These are phyloP conservation scores for Cydonia oblonga DNA, from an alignment of 331 rosid genomes.

Conservation along the genomic window DNA sequence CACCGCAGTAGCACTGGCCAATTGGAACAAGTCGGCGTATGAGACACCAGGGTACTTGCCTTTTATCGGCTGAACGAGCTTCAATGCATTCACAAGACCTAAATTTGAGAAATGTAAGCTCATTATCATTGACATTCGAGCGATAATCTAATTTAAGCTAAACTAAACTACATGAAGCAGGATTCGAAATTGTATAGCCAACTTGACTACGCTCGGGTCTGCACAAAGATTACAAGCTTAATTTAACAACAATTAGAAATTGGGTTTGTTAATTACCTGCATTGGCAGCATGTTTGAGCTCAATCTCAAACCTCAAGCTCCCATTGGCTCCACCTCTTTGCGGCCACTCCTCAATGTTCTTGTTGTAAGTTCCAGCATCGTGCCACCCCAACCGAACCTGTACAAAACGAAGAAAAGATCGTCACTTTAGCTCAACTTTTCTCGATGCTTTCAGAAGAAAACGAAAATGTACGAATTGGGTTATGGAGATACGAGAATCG, in stretches of 20 bases:
- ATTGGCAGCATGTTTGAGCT: constrained; percentile 87
- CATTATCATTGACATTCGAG: background rate
- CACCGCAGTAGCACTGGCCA: constrained; percentile 90
- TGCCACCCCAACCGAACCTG: constrained; percentile 98
- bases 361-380: constrained; percentile 87
- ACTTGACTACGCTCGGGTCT: background rate
- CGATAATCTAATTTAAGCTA: background rate
- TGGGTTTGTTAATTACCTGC: constrained; percentile 46
- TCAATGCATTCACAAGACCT: constrained; percentile 92
- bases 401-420: background rate
- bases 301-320: constrained; percentile 77
- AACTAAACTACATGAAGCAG: background rate
- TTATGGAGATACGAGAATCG: constrained; percentile 43
- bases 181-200: background rate
- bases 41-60: constrained; percentile 79
- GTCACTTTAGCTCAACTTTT: background rate
- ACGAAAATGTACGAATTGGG: background rate
- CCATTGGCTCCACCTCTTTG: constrained; percentile 92
- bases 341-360: constrained; percentile 91
- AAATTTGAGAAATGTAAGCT: constrained; percentile 9
- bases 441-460: background rate
- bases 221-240: background rate
- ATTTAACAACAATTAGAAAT: background rate
- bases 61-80: constrained; percentile 87
- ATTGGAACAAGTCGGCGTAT: constrained; percentile 92